phyloP scores from a whole-genome alignment of 768 basidiomycete genomes.

The Suillus subaureus region DNA sequence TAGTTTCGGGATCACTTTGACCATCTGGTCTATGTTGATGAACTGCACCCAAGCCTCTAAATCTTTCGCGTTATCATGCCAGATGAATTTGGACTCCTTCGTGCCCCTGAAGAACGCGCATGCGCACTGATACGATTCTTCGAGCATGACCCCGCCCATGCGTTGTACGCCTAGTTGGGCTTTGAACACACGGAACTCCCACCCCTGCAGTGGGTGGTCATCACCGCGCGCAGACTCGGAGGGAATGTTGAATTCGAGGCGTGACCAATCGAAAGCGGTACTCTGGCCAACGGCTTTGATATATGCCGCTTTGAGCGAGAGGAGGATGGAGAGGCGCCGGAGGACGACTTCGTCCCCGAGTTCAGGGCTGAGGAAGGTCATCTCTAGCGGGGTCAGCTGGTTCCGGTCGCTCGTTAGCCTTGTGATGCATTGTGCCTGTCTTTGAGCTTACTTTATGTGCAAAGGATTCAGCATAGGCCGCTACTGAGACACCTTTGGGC shows the following conservation, averaged over 20 bases:
- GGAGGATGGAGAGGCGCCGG: constrained; percentile 74
- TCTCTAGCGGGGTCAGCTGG: constrained; percentile 53
- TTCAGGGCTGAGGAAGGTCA: constrained; percentile 52
- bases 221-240: constrained; percentile 65
- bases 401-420: neutral
- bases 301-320: constrained; percentile 81
- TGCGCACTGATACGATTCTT: constrained; percentile 77
- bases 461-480: constrained; percentile 70
- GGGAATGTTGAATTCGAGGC: constrained; percentile 80
- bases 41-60: constrained; percentile 84
- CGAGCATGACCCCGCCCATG: constrained; percentile 48
- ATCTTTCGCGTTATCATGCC: constrained; percentile 66
- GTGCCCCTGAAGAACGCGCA: constrained; percentile 76
- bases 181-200: constrained; percentile 86
- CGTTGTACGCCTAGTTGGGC: constrained; percentile 71
- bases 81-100: constrained; percentile 67
- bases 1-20: constrained; percentile 77
- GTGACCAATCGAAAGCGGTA: constrained; percentile 77
- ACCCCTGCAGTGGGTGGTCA: constrained; percentile 68
- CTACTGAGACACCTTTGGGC: constrained; percentile 58
- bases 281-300: constrained; percentile 85
- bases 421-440: neutral
- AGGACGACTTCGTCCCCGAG: constrained; percentile 65
- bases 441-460: constrained; percentile 65
- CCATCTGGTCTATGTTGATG: constrained; percentile 79